phyloP scores from a whole-genome alignment of 1,284 basidiomycete genomes.

The Stygiomarasmius scandens region DNA sequence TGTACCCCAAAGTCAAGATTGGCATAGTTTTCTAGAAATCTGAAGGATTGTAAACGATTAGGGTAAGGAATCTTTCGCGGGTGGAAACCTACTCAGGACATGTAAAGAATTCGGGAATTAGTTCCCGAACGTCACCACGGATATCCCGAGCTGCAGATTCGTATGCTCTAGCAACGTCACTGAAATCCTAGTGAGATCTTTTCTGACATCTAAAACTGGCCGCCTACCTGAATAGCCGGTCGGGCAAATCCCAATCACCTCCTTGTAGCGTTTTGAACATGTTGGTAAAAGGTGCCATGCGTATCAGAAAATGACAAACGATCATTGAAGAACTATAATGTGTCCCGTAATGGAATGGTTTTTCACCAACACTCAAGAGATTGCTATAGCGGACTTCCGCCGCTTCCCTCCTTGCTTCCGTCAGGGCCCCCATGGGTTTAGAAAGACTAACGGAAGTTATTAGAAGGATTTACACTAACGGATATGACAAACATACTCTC shows the following conservation, averaged over 20 bases:
- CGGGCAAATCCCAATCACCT: conserved; percentile 96
- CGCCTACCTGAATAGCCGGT: conserved; percentile 81
- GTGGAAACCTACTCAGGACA: conserved; percentile 61
- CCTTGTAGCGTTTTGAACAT: conserved; percentile 93
- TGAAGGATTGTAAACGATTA: conserved; percentile 25
- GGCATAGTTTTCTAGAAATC: conserved; percentile 74
- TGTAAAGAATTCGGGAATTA: conserved; percentile 92
- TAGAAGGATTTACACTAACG: not conserved
- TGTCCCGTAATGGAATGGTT: conserved; percentile 92
- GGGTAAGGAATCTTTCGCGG: not conserved
- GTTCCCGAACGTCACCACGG: conserved; percentile 91
- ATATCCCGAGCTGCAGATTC: conserved; percentile 85
- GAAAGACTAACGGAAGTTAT: conserved; percentile 56
- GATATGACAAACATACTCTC: conserved; percentile 60
- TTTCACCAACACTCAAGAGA: conserved; percentile 80
- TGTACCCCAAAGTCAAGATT: conserved; percentile 85
- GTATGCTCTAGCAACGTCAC: conserved; percentile 79
- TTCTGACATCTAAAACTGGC: not conserved
- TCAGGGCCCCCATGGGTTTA: conserved; percentile 92
- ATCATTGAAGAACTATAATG: conserved; percentile 98
- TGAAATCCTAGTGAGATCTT: conserved; percentile 30
- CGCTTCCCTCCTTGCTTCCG: conserved; percentile 69
- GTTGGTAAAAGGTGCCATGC: conserved; percentile 87
- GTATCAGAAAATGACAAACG: conserved; percentile 92
- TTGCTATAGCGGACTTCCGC: conserved; percentile 79